Conservation (phyloP, 1,139 yeast genomes). For the Yamadazyma diddensiae region DNA sequence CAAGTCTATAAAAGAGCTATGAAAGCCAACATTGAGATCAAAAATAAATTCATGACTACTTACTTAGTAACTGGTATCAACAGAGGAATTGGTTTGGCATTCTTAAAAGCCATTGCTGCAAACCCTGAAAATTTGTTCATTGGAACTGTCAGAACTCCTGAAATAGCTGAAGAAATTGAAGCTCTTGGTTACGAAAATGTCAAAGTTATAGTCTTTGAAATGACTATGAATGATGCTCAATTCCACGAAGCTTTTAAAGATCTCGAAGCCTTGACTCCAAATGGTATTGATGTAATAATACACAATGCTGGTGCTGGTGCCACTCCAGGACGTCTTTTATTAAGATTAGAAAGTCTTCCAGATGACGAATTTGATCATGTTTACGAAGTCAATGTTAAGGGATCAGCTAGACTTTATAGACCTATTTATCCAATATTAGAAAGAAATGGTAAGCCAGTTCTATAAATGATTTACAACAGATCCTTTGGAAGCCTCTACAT, state of each 20-base stretch:
- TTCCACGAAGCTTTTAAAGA: constrained; percentile 5
- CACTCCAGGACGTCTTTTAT: too few species aligned
- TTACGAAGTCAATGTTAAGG: too few species aligned
- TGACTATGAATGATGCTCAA: constrained; percentile 2
- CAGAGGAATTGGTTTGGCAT: constrained; percentile 20
- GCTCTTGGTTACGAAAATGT: constrained; percentile 7
- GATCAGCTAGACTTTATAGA: too few species aligned
- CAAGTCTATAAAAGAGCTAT: too few species aligned
- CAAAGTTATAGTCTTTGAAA: constrained; percentile 12
- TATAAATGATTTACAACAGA: too few species aligned
- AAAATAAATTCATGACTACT: too few species aligned
- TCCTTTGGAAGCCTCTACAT: too few species aligned
- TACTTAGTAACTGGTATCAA: constrained; percentile 22
- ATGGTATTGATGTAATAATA: constrained; percentile 17
- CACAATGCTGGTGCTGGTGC: constrained; percentile 21
- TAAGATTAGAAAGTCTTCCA: too few species aligned
- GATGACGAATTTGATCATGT: too few species aligned
- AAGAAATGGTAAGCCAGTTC: too few species aligned
- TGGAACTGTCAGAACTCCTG: constrained; percentile 17
- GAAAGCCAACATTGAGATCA: too few species aligned
- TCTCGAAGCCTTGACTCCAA: constrained; percentile 11
- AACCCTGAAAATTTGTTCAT: constrained; percentile 10
- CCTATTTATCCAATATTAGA: too few species aligned
- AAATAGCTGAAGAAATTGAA: constrained; percentile 12
- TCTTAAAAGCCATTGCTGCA: constrained; percentile 12